Conservation (phyloP, 176 grass and related monocot genomes). For the Hyparrhenia diplandra region DNA sequence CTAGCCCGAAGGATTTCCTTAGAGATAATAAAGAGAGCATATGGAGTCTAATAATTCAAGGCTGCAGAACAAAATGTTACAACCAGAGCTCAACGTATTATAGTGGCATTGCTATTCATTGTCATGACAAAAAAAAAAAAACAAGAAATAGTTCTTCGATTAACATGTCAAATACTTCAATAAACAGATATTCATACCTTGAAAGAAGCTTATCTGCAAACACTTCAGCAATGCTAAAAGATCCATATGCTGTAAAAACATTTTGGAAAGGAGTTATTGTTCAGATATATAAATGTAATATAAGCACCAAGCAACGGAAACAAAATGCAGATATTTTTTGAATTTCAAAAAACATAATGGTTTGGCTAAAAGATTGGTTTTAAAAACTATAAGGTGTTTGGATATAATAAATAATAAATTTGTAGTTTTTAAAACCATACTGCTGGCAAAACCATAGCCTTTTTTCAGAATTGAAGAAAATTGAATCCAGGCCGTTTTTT, state of each 20-base stretch:
- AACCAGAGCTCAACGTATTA: neutral
- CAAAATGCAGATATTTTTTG: neutral
- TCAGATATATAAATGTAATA: slow-evolving; percentile 6
- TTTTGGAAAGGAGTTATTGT: neutral
- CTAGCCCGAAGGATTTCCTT: neutral
- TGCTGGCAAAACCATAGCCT: neutral
- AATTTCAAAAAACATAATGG: neutral
- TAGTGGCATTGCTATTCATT: slow-evolving; percentile 2
- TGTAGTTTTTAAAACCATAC: neutral
- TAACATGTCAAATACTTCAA: slow-evolving; percentile 8
- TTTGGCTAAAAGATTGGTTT: neutral
- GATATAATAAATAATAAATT: neutral
- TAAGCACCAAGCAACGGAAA: neutral
- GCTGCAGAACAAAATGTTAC: neutral
- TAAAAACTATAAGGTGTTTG: neutral
- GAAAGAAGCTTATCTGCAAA: slow-evolving; percentile 81
- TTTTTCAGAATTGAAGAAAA: neutral
- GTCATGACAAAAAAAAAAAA: neutral
- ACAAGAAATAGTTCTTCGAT: slow-evolving; percentile 16
- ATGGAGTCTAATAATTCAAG: slow-evolving; percentile 9
- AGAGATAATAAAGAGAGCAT: neutral
- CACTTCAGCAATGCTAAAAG: slow-evolving; percentile 77
- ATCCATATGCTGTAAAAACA: slow-evolving; percentile 79
- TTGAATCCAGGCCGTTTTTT: neutral
- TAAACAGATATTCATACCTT: slow-evolving; percentile 41